A percentile compares a stretch with the other conserved stretches of the same genome.
Evolutionary conservation across 352 stramenopile genomes (phyloP).

Genomic region (Globisporangium perplexum): DNA sequence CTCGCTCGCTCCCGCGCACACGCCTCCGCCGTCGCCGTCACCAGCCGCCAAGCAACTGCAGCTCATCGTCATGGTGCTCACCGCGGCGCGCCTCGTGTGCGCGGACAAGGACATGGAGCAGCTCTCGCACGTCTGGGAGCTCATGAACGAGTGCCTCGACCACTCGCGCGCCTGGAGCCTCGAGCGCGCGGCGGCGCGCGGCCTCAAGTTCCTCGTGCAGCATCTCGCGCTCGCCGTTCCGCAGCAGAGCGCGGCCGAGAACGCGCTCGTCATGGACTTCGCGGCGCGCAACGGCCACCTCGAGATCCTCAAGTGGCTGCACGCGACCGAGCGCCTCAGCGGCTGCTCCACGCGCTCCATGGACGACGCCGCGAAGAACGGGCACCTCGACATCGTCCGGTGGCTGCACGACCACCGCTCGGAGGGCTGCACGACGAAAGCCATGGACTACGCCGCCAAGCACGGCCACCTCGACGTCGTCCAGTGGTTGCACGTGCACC

Average conservation of each 20-base stretch:
- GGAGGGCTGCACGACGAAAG: conserved; percentile 57
- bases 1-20: not conserved
- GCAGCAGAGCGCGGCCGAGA: conserved; percentile 19
- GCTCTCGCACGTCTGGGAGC: conserved; percentile 52
- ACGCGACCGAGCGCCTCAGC: conserved; percentile 35
- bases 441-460: conserved; percentile 57
- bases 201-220: conserved; percentile 64
- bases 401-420: conserved; percentile 52
- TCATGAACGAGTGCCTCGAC: conserved; percentile 44
- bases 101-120: conserved; percentile 31
- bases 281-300: conserved; percentile 58
- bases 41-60: not conserved
- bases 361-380: conserved; percentile 56
- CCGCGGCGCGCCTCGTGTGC: conserved; percentile 45
- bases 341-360: conserved; percentile 51
- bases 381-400: conserved; percentile 38
- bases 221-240: conserved; percentile 38
- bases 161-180: conserved; percentile 54
- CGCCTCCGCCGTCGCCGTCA: not conserved
- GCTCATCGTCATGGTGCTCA: conserved; percentile 64
- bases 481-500: conserved; percentile 27
- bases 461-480: conserved; percentile 24
- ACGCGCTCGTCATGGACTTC: conserved; percentile 71
- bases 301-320: conserved; percentile 59
- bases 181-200: conserved; percentile 49